Base-by-base conservation (phyloP, 2,329 filamentous ascomycete genomes). In the Aspergillus fumigatus region DNA sequence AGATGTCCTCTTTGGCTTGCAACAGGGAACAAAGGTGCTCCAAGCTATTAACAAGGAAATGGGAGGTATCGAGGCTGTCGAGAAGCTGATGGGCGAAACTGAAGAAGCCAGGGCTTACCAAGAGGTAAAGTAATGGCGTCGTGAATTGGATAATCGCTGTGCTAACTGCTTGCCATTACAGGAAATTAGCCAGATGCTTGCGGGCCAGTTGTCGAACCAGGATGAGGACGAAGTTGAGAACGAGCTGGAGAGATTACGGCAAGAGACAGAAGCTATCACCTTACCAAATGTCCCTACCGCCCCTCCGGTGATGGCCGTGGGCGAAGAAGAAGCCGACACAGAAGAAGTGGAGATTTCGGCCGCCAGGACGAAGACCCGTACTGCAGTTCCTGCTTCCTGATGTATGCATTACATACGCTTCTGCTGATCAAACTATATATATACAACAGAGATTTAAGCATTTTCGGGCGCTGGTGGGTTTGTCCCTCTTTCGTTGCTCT, bases 161-260 rank as follows among this genome's bases (percentile, higher is more conserved):
- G 21, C 43, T 47, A 47, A 47, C 23, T 11, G 11, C 5, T 17
- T 23, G 21, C 10, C 11, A 29, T 2, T 63, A 62, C 67, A 96
- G 89, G 93, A 99, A 79, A 84, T 99, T 65, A 94, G 88, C 75
- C 90, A 96, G 51, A 89, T 97, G 83, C 84, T 99, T 2, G 89
- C 88, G 35, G 89, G 89, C 11, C 86, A 88, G 65, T 92, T 99
- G 79, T 90, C 92, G 14, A 94, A 92, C 69, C 89, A 95, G 67
- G 94, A 99, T 74, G 94, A 99, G 74, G 93, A 97, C 69, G 94
- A 97, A 69, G 94, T 99, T 35, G 94, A 99, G 72, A 92, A 97
- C 69, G 94, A 99, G 77, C 80, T 99, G 52, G 90, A 89, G 54
- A 88, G 87, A 1, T 80, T 99, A 62, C 89, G 92, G 73, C 80